Evolutionary conservation across 371 early-diverging fungal species (phyloP), one percentile per base, ranked within the genome.

Genomic region (Rhizopus sp.): DNA sequence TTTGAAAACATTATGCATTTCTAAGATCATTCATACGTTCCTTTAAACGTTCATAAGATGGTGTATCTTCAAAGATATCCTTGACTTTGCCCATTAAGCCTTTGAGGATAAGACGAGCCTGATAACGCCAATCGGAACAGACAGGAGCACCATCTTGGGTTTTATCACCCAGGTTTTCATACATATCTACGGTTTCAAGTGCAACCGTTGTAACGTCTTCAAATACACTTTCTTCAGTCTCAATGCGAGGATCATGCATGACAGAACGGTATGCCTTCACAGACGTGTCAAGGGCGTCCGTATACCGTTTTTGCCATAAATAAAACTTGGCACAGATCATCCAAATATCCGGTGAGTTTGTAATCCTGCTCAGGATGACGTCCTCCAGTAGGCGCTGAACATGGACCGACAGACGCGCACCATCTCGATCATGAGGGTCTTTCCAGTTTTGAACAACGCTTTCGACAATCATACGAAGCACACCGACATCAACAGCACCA

Each of bases 51-150:
- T 87, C 81, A 70, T 84, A 88, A 8, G 75, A 74, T 9, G 72
- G 70, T 7, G 86, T 84, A 13, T 82, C 88, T 46, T 90, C 93
- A 70, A 86, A 93, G 3, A 78, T 64, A 52, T 82, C 86, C 67
- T 85, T 88, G 30, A 89, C 88, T 60, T 90, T 86, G 33, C 92
- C 90, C 68, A 94, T 82, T 55, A 96, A 68, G 16, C 93, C 86
- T 55, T 90, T 90, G 58, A 95, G 68, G 35, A 91, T 80, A 70
- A 84, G 85, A 62, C 87, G 86, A 8, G 91, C 76, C 63, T 96
- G 94, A 60, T 92, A 93, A 51, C 77, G 79, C 95, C 96, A 97
- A 63, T 96, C 96, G 33, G 83, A 81, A 63, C 91, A 90, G 16
- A 92, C 89, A 45, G 56, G 64, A 1, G 59, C 63, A 50, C 67